Evolutionary conservation across 305 asterid genomes (phyloP).

Genomic region (Rubia tinctorum): DNA sequence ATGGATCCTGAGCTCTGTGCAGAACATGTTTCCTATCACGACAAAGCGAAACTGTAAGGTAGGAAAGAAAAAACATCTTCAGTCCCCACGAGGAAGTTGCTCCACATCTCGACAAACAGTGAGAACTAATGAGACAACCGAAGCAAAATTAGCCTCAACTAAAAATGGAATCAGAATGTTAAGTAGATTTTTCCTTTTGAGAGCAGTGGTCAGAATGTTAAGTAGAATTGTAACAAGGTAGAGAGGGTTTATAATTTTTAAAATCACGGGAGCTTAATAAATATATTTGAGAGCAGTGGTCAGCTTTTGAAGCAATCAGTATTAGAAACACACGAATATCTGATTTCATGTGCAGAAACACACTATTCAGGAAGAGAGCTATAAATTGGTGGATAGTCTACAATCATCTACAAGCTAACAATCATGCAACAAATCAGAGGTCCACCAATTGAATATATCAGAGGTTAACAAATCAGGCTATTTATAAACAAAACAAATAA

Average conservation of each 20-base stretch:
- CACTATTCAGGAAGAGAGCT: not conserved
- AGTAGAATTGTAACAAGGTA: not conserved
- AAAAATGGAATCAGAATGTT: not conserved
- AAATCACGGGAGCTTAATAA: not conserved
- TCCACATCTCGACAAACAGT: not conserved
- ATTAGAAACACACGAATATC: not conserved
- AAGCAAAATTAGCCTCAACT: not conserved
- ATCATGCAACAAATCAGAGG: no score
- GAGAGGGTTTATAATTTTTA: not conserved
- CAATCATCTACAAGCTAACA: no score
- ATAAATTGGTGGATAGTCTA: no score
- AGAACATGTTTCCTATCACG: conserved; percentile 98
- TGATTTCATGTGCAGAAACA: not conserved
- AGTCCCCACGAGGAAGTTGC: conserved; percentile 2
- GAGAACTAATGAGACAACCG: not conserved
- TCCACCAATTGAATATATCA: no score
- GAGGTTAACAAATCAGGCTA: no score
- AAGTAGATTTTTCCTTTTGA: not conserved
- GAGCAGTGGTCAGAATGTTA: not conserved
- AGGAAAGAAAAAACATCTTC: conserved; percentile 14
- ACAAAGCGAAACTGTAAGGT: conserved; percentile 85
- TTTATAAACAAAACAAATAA: no score
- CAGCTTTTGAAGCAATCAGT: conserved; percentile 8
- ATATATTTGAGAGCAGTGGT: not conserved
- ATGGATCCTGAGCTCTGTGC: conserved; percentile 91